Base-by-base conservation (phyloP, 2,329 filamentous ascomycete species). In the Exophiala alcalophila region DNA sequence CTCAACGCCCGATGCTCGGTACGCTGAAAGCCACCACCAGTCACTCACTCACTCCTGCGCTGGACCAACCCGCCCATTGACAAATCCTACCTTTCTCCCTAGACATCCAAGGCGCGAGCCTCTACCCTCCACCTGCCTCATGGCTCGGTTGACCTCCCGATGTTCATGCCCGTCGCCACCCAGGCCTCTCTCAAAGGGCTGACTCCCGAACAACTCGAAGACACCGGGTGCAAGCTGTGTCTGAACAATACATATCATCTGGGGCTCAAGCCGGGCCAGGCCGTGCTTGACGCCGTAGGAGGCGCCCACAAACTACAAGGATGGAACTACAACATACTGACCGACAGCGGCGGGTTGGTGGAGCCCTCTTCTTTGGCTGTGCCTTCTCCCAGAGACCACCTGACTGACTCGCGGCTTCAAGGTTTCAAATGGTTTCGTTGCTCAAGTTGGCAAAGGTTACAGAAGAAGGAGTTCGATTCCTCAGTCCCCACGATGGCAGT, bases 101-200 rank as follows among this genome's bases (percentile, higher is more conserved):
- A 97, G 91, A 94, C 89, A 34, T 97, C 91, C 8, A 88, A 91
- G 73, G 92, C 92, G 18, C 85, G 92, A 55, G 92, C 92, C 35
- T 92, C 92, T 39, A 81, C 80, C 46, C 75, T 98, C 40, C 84
- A 83, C 33, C 81, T 98, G 18, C 91, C 92, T 36, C 94, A 98
- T 79, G 92, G 92, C 44, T 76, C 84, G 1, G 90, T 98, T 18
- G 80, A 85, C 57, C 78, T 97, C 20, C 92, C 94, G 5, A 81
- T 97, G 45, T 98, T 98, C 67, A 98, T 98, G 92, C 92, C 92
- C 11, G 92, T 98, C 29, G 92, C 92, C 20, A 98, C 92, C 1
- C 92, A 98, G 67, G 92, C 87, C 1, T 95, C 91, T 0, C 74
- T 98, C 26, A 98, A 98, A 63, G 92, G 92, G 29, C 69, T 98